Evolutionary conservation across 2,329 filamentous ascomycete genomes (phyloP).

Genomic region (Ophiostoma perfectum): DNA sequence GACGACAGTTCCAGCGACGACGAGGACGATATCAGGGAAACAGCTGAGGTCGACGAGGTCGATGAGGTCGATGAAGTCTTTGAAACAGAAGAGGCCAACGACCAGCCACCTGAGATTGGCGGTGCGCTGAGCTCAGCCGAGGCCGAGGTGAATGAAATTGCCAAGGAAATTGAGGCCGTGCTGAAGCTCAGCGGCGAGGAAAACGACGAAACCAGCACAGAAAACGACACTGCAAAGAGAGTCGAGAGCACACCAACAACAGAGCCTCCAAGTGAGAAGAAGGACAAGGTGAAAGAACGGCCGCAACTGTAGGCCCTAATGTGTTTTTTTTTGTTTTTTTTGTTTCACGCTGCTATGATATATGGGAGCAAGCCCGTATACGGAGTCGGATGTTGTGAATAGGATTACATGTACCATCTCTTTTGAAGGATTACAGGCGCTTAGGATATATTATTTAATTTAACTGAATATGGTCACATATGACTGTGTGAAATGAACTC

Average conservation of each 20-base stretch:
- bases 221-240: neutral
- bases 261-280: neutral
- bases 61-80: neutral
- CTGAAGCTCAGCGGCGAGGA: conserved; percentile 18
- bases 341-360: conserved; percentile 4
- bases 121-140: conserved; percentile 20
- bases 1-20: conserved; percentile 22
- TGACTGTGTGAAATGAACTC: too few species aligned
- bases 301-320: conserved; percentile 14
- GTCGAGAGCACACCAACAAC: neutral
- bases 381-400: neutral
- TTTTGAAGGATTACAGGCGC: neutral
- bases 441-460: neutral
- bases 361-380: neutral
- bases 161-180: conserved; percentile 22
- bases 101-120: conserved; percentile 21
- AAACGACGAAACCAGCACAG: neutral
- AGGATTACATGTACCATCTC: neutral
- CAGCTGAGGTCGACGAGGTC: neutral
- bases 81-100: too few species aligned
- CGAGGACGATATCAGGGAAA: neutral
- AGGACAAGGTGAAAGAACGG: conserved; percentile 16
- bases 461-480: too few species aligned
- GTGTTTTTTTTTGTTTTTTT: neutral
- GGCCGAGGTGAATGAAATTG: conserved; percentile 24